Percentiles rank a stretch among this genome's conserved stretches.
phyloP scores from a whole-genome alignment of 768 basidiomycete genomes.

The Podaxis sp. region DNA sequence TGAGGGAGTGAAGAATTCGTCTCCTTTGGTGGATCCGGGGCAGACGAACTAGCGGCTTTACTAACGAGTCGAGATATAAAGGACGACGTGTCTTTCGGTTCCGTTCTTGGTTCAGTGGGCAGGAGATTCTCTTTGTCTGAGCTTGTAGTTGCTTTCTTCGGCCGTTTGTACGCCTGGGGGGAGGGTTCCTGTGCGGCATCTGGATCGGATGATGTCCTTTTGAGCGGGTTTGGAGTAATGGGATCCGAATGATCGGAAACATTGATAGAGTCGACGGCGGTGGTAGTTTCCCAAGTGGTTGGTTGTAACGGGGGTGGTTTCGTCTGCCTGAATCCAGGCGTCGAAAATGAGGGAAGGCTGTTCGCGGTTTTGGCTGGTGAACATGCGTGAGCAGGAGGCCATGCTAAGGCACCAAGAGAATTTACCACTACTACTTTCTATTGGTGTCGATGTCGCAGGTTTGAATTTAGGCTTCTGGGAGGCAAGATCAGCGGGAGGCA shows the following conservation, averaged over 20 bases:
- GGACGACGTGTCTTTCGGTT: neutral
- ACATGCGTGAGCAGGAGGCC: neutral
- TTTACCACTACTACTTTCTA: neutral
- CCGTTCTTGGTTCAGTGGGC: neutral
- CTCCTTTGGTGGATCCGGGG: neutral
- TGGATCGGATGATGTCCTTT: conserved; percentile 41
- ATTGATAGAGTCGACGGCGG: conserved; percentile 25
- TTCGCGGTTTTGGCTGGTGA: conserved; percentile 18
- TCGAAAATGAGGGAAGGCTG: conserved; percentile 40
- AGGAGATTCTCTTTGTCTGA: conserved; percentile 37
- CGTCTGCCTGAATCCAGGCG: conserved; percentile 36
- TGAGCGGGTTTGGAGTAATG: conserved; percentile 30
- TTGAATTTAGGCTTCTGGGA: conserved; percentile 41
- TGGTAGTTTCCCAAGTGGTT: conserved; percentile 17
- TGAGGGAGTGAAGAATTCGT: neutral
- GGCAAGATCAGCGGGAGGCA: neutral
- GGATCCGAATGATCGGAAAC: conserved; percentile 38
- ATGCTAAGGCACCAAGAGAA: neutral
- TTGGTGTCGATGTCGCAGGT: conserved; percentile 29
- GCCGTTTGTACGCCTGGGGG: conserved; percentile 31
- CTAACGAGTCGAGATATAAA: neutral
- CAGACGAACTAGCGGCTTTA: neutral
- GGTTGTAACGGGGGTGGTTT: conserved; percentile 20
- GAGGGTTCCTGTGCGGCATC: conserved; percentile 28
- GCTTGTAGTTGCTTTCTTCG: conserved; percentile 21